These are phyloP conservation scores for Pseudoturritis turrita DNA, from an alignment of 345 rosid species.

Conservation along the genomic window DNA sequence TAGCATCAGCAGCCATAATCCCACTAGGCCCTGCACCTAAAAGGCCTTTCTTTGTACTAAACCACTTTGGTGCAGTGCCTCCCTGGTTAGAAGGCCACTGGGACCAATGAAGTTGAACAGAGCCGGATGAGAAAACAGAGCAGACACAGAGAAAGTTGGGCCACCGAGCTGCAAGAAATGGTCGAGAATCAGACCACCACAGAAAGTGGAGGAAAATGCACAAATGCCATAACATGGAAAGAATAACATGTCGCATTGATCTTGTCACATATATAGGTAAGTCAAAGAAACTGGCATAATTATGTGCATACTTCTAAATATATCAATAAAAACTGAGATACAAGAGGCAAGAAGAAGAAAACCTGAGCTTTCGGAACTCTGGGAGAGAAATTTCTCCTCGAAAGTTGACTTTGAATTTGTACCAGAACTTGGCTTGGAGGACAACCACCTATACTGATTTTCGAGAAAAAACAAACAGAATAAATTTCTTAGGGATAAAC, in stretches of 20 bases:
- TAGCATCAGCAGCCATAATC: slow-evolving; percentile 99
- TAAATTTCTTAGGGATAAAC: background rate
- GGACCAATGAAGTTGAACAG: slow-evolving; percentile 98
- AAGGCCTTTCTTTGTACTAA: slow-evolving; percentile 93
- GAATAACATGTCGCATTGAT: background rate
- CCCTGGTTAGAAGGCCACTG: slow-evolving; percentile 89
- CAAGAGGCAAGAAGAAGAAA: slow-evolving; percentile 19
- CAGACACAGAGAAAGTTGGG: slow-evolving; percentile 97
- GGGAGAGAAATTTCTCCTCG: slow-evolving; percentile 96
- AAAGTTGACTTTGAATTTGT: slow-evolving; percentile 66
- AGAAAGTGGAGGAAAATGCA: background rate
- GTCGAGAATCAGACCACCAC: background rate
- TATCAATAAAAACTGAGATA: background rate
- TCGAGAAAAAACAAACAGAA: slow-evolving; percentile 30
- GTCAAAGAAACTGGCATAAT: background rate
- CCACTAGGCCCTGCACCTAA: slow-evolving; percentile 99
- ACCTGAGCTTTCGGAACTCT: slow-evolving; percentile 96
- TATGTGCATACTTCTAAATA: background rate
- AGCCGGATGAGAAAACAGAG: slow-evolving; percentile 96
- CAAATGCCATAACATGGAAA: background rate
- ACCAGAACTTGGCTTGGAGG: slow-evolving; percentile 68
- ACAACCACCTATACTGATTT: slow-evolving; percentile 98
- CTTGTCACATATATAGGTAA: slow-evolving; percentile 2
- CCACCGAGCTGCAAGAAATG: slow-evolving; percentile 85
- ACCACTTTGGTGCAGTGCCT: slow-evolving; percentile 71